Evolutionary conservation across 768 basidiomycete species (phyloP), one percentile per base, ranked within the genome.

Genomic region (Podaxis sp.): DNA sequence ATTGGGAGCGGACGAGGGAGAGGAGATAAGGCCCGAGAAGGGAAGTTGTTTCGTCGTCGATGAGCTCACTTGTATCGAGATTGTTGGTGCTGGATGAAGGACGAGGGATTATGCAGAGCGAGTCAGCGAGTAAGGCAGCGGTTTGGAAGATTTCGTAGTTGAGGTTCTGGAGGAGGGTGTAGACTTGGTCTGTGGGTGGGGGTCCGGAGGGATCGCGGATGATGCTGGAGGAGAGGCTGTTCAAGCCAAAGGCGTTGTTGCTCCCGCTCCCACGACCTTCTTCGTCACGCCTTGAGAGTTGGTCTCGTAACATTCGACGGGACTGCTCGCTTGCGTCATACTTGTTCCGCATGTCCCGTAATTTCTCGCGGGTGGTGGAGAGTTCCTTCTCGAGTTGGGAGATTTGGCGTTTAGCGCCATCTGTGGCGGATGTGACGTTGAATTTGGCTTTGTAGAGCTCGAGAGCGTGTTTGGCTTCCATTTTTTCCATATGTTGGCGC

Each of bases 71-170:
- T 66, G 63, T 62, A 64, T 71, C 59, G 64, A 44, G 18, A 44
- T 16, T 6, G 14, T 67, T 65, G 61, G 62, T 36, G 64, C 42
- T 61, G 62, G 58, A 42, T 62, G 66, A 6, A 18, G 46, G 59
- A 55, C 64, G 61, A 66, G 64, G 67, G 64, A 66, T 67, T 68
- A 68, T 64, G 67, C 70, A 59, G 62, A 77, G 66, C 11, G 69
- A 70, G 61, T 78, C 77, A 5, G 76, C 74, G 65, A 79, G 70
- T 50, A 72, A 71, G 3, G 78, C 78, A 2, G 76, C 72, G 6
- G 69, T 67, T 65, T 78, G 78, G 66, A 74, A 77, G 23, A 76
- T 73, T 53, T 77, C 76, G 11, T 73, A 72, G 68, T 78, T 77
- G 56, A 77, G 65, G 18, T 66, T 57, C 46, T 74, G 69, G 40